These are phyloP conservation scores for Ustilaginoidea virens DNA, from an alignment of 2,329 filamentous ascomycete species.

Conservation along the genomic window DNA sequence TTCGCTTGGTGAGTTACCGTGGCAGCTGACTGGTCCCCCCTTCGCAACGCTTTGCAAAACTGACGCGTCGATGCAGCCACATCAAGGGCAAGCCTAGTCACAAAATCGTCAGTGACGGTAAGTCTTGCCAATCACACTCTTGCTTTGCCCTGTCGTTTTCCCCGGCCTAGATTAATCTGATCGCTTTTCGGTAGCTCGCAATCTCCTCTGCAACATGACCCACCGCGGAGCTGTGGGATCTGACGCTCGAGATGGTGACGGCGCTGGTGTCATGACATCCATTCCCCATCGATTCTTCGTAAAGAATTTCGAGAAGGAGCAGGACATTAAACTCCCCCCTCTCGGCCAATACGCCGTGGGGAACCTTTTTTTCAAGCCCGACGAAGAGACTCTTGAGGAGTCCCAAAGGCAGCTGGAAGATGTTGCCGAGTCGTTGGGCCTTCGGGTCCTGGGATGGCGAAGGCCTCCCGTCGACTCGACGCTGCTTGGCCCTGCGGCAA, in stretches of 20 bases:
- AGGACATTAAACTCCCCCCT: conserved; percentile 72
- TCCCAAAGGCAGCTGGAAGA: conserved; percentile 90
- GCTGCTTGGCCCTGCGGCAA: conserved; percentile 79
- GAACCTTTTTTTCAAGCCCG: conserved; percentile 97
- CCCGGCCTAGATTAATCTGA: neutral
- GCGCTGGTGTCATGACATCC: conserved; percentile 98
- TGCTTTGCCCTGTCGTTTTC: no score
- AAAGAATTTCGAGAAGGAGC: conserved; percentile 93
- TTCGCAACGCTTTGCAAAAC: neutral
- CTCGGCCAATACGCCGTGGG: conserved; percentile 90
- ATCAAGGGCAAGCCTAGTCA: conserved; percentile 96
- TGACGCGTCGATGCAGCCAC: conserved; percentile 41
- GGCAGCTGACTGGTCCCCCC: neutral
- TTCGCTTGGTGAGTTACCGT: conserved; percentile 68
- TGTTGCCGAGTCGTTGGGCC: conserved; percentile 71
- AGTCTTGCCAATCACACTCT: conserved; percentile 19
- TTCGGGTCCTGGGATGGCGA: conserved; percentile 92
- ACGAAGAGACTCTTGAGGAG: conserved; percentile 75
- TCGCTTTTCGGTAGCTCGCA: conserved; percentile 18
- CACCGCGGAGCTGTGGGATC: conserved; percentile 96
- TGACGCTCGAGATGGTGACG: conserved; percentile 93
- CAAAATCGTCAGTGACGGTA: conserved; percentile 98
- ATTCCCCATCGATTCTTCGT: conserved; percentile 97
- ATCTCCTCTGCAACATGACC: conserved; percentile 98
- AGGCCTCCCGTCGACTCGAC: conserved; percentile 87